These are phyloP conservation scores for Colletotrichum phormii DNA, from an alignment of 2,329 filamentous ascomycete genomes.

Conservation along the genomic window DNA sequence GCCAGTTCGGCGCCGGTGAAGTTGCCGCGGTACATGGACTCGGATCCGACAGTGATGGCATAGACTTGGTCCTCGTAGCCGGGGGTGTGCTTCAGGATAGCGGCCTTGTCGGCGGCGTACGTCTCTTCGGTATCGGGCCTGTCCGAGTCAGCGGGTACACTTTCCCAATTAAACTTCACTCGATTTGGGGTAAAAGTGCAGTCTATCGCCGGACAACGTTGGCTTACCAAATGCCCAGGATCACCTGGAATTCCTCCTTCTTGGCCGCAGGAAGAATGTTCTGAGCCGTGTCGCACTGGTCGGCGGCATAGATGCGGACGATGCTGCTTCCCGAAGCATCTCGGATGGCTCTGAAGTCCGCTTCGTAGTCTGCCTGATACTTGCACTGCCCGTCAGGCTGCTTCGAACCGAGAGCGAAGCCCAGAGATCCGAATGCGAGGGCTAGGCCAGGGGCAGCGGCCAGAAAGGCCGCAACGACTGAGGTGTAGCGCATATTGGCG, in stretches of 20 bases:
- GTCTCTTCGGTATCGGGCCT: slow-evolving; percentile 73
- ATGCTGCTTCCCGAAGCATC: slow-evolving; percentile 60
- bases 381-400: slow-evolving; percentile 72
- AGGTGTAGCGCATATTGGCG: not conserved
- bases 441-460: slow-evolving; percentile 47
- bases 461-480: slow-evolving; percentile 28
- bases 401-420: slow-evolving; percentile 76
- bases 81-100: slow-evolving; percentile 54
- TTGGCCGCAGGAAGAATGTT: slow-evolving; percentile 75
- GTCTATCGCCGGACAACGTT: not conserved
- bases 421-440: slow-evolving; percentile 58
- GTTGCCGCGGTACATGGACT: slow-evolving; percentile 76
- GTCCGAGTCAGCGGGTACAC: slow-evolving; percentile 1
- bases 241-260: slow-evolving; percentile 72
- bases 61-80: slow-evolving; percentile 70
- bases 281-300: slow-evolving; percentile 73
- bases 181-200: not conserved
- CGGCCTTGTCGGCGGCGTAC: slow-evolving; percentile 70
- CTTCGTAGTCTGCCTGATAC: slow-evolving; percentile 69
- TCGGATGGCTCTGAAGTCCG: slow-evolving; percentile 72
- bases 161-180: not conserved
- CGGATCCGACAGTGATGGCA: slow-evolving; percentile 77
- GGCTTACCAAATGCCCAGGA: slow-evolving; percentile 76
- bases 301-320: slow-evolving; percentile 75
- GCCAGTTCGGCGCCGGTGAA: slow-evolving; percentile 71